These are phyloP conservation scores for Miscanthus lutarioriparius DNA, from an alignment of 176 grass and related monocot species.

Conservation along the genomic window DNA sequence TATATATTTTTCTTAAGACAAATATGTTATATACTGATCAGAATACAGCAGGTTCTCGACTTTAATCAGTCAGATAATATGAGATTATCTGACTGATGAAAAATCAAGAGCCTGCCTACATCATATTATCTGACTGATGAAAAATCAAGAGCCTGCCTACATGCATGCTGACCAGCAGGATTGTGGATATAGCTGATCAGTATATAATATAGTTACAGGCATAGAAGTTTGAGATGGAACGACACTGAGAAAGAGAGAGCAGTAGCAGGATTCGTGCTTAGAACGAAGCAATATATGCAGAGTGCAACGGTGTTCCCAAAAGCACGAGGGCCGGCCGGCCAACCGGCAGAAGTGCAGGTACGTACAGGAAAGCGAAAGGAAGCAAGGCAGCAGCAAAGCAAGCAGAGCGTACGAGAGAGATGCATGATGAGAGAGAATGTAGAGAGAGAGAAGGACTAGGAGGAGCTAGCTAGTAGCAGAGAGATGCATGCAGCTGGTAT, in stretches of 20 bases:
- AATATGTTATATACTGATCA: no score
- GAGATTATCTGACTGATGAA: no score
- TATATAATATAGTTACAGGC: background rate
- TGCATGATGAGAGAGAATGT: background rate
- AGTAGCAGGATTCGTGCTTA: background rate
- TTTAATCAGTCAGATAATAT: no score
- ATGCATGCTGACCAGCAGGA: background rate
- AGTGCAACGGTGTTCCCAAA: constrained; percentile 46
- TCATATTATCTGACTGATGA: background rate
- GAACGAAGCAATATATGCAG: constrained; percentile 7
- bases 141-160: background rate
- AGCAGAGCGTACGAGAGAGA: constrained; percentile 19
- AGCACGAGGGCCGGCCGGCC: constrained; percentile 41
- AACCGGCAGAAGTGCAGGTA: constrained; percentile 23
- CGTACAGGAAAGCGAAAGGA: constrained; percentile 49
- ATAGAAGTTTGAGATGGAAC: background rate
- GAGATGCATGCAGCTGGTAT: background rate
- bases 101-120: no score
- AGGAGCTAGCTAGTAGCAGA: background rate
- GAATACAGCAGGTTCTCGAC: no score
- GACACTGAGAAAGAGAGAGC: background rate
- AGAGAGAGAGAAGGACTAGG: background rate
- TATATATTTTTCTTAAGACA: no score
- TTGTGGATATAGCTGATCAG: background rate
- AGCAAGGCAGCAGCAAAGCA: background rate